Conservation (phyloP, 306 rosid species). For the Rubus idaeus region DNA sequence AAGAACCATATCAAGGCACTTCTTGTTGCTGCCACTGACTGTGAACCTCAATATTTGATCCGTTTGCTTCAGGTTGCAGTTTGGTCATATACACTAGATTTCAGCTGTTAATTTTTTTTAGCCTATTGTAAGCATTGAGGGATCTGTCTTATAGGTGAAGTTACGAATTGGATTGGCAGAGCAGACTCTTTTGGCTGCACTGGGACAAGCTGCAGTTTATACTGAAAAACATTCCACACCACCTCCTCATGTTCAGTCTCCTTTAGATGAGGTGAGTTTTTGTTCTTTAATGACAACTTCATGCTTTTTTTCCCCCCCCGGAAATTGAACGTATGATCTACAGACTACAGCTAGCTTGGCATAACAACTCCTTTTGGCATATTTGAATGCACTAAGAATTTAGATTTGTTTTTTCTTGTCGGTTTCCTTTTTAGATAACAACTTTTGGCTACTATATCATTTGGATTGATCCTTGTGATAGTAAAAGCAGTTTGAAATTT, state of each 20-base stretch:
- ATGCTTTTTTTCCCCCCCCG: background rate
- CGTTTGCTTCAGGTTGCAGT: constrained; percentile 79
- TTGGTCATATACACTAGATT: constrained; percentile 20
- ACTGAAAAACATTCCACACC: constrained; percentile 69
- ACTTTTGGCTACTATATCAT: background rate
- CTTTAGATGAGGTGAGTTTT: constrained; percentile 72
- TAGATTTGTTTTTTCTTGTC: background rate
- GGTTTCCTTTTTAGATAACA: background rate
- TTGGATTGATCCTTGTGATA: background rate
- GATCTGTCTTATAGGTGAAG: constrained; percentile 50
- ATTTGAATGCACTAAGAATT: background rate
- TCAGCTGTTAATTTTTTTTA: constrained; percentile 20
- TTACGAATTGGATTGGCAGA: constrained; percentile 87
- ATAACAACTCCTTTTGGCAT: background rate
- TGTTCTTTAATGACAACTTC: constrained; percentile 9
- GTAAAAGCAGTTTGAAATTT: background rate
- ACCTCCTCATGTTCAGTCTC: constrained; percentile 63
- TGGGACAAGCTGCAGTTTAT: constrained; percentile 88
- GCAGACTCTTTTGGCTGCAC: constrained; percentile 87
- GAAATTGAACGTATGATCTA: background rate
- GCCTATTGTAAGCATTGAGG: constrained; percentile 26
- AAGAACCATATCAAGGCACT: constrained; percentile 81
- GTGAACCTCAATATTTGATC: constrained; percentile 84
- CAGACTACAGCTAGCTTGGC: background rate
- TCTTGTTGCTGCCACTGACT: constrained; percentile 90